Evolutionary conservation across 768 basidiomycete genomes (phyloP).

Genomic region (Paxillus rubicundulus): DNA sequence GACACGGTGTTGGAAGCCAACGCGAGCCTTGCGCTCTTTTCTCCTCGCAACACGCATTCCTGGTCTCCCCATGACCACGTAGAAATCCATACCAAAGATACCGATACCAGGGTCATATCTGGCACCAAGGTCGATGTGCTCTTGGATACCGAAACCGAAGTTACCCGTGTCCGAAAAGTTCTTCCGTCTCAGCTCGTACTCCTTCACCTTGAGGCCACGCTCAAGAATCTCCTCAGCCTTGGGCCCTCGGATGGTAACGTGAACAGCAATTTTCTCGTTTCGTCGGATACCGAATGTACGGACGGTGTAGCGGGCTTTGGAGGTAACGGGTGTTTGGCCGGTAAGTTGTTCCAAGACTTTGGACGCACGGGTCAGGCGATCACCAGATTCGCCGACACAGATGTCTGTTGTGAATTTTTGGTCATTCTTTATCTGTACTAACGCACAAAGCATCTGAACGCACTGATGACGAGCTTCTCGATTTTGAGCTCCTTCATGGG

Average conservation of each 20-base stretch:
- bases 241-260: constrained; percentile 98
- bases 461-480: constrained; percentile 99
- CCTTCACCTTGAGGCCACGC: constrained; percentile 99
- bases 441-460: constrained; percentile 37
- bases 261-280: constrained; percentile 99
- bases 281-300: constrained; percentile 98
- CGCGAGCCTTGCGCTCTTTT: constrained; percentile 81
- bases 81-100: constrained; percentile 99
- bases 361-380: constrained; percentile 97
- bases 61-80: constrained; percentile 95
- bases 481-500: constrained; percentile 95
- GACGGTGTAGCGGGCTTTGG: constrained; percentile 99
- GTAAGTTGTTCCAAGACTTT: constrained; percentile 99
- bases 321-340: constrained; percentile 98
- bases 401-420: constrained; percentile 63
- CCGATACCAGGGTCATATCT: constrained; percentile 98
- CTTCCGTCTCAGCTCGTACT: constrained; percentile 95
- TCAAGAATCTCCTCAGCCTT: constrained; percentile 99
- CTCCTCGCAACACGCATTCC: constrained; percentile 88
- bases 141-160: constrained; percentile 99
- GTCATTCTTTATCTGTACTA: constrained; percentile 5
- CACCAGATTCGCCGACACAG: constrained; percentile 99
- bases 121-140: constrained; percentile 98
- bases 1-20: constrained; percentile 88
- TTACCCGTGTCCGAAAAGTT: constrained; percentile 99